Evolutionary conservation across 179 eudicot genomes (phyloP).

Genomic region (Beta corolliflora): DNA sequence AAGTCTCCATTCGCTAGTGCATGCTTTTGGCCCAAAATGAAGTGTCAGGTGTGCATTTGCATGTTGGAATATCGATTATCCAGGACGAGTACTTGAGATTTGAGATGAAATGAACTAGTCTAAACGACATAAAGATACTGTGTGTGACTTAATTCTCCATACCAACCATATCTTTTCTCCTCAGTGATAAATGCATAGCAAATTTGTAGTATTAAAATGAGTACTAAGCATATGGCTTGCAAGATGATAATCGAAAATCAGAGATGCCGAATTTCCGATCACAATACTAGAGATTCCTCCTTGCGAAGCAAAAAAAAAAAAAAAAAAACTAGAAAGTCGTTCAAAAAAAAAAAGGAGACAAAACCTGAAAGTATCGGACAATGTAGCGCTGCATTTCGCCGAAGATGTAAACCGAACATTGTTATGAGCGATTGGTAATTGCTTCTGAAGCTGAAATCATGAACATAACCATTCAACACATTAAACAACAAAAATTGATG

Average conservation of each 20-base stretch:
- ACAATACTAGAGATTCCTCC: not conserved
- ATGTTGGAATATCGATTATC: too few relatives aligned
- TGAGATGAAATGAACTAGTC: too few relatives aligned
- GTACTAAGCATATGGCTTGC: not conserved
- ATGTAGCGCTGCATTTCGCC: slow-evolving; percentile 38
- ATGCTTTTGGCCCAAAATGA: too few relatives aligned
- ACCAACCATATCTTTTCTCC: too few relatives aligned
- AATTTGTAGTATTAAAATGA: not conserved
- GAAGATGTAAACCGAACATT: slow-evolving; percentile 23
- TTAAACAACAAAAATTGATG: not conserved
- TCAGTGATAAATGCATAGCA: too few relatives aligned
- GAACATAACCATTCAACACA: not conserved
- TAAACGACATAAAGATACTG: too few relatives aligned
- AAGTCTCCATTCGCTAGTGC: too few relatives aligned
- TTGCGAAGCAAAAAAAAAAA: not conserved
- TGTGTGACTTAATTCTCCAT: too few relatives aligned
- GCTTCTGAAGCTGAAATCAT: slow-evolving; percentile 41
- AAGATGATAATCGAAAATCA: not conserved
- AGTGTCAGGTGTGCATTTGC: too few relatives aligned
- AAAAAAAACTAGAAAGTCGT: too few relatives aligned
- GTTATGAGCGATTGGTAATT: slow-evolving; percentile 27
- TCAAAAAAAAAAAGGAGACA: not conserved
- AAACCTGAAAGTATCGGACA: slow-evolving; percentile 35
- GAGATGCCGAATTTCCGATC: not conserved
- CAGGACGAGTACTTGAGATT: too few relatives aligned